Conservation (phyloP, 2,329 filamentous ascomycete species). For the Septoria petroselini region DNA sequence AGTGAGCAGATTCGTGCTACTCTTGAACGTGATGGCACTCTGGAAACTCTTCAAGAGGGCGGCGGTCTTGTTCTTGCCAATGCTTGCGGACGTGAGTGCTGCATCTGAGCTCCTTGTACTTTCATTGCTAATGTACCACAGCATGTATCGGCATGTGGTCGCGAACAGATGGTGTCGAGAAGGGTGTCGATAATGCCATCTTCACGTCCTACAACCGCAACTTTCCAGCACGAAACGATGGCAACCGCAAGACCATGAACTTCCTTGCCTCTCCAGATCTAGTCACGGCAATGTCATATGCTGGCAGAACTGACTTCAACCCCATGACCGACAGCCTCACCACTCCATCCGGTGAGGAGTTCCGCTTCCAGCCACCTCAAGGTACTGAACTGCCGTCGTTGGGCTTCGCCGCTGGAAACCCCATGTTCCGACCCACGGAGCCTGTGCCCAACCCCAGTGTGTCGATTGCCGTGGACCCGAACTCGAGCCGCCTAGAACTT, state of each 20-base stretch:
- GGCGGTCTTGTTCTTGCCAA: conserved; percentile 90
- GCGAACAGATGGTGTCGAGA: conserved; percentile 77
- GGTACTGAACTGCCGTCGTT: conserved; percentile 60
- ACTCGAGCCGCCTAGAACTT: conserved; percentile 84
- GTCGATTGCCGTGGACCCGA: conserved; percentile 74
- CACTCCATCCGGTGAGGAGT: conserved; percentile 72
- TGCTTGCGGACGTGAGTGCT: conserved; percentile 62
- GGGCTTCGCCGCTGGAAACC: conserved; percentile 79
- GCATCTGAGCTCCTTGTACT: background rate
- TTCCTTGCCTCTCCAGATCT: conserved; percentile 96
- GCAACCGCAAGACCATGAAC: conserved; percentile 96
- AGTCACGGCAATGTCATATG: conserved; percentile 93
- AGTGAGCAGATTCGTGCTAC: conserved; percentile 97
- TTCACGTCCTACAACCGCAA: conserved; percentile 98
- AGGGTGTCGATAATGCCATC: conserved; percentile 89
- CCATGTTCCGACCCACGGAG: conserved; percentile 68
- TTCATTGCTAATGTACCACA: background rate
- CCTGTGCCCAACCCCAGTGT: conserved; percentile 68
- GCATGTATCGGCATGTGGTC: conserved; percentile 79
- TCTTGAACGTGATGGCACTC: conserved; percentile 80
- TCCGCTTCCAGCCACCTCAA: conserved; percentile 76
- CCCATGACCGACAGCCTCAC: conserved; percentile 82
- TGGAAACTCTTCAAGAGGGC: conserved; percentile 79
- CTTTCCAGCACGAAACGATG: conserved; percentile 94
- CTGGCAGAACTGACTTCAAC: conserved; percentile 91